Evolutionary conservation across 2,329 filamentous ascomycete species (phyloP), one percentile per base, ranked within the genome.

Genomic region (Verticillium longisporum): DNA sequence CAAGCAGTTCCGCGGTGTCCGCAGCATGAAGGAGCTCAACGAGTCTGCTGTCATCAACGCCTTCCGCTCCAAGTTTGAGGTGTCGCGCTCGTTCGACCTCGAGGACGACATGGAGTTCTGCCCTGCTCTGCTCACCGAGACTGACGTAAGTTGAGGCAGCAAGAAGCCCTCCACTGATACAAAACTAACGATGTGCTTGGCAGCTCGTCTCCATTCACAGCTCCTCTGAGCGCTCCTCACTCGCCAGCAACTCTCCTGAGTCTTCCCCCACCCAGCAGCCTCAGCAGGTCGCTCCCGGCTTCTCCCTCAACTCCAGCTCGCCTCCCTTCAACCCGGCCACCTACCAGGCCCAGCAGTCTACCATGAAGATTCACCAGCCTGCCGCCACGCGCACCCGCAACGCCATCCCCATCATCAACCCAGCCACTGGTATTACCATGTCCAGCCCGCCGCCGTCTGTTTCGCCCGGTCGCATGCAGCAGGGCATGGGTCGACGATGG

Each of bases 41-140:
- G 92, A 96, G 75, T 83, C 88, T n/a, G 86, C 87, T 21, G 85
- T 88, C 58, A 81, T 96, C 63, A 83, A 84, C 63, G 86, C 88
- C 65, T 97, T 96, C 80, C 90, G 94, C 68, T 86, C 86, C 67
- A 88, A 92, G 72, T 96, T 96, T 68, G 93, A 98, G 78, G 90
- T 92, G 66, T 92, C 91, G 62, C 87, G 92, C 62, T 97, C 93
- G 10, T 98, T 98, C 71, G 94, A 98, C 69, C 83, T 98, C 64
- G 94, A 97, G 71, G 94, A 98, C 73, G 94, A 98, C 74, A 84
- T 97, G 78, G 89, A 97, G 76, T 98, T 98, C 77, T 97, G 93
- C 78, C 94, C 94, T 65, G 88, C 89, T 73, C 84, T 98, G 68
- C 81, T 98, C 79, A 96, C 92, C 38, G 93, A 97, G 78, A 92